These are phyloP conservation scores for Mucor indicus DNA, from an alignment of 371 early-diverging fungal genomes.

Conservation along the genomic window DNA sequence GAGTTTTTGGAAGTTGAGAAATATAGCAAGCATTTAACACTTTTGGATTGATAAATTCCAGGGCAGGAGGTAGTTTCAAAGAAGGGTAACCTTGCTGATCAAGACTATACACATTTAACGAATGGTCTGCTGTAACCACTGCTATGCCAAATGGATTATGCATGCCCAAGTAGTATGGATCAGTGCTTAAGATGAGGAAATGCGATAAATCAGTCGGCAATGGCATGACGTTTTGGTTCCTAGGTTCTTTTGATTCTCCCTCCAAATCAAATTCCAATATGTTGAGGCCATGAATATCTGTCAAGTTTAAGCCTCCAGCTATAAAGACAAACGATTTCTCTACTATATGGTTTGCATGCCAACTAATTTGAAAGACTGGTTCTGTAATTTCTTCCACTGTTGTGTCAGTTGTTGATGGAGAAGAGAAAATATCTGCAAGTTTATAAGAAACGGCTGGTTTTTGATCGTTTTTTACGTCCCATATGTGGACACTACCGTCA, in stretches of 20 bases:
- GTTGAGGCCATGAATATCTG: slow-evolving; percentile 41
- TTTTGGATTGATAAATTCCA: slow-evolving; percentile 44
- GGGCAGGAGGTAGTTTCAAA: slow-evolving; percentile 41
- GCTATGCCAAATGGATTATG: slow-evolving; percentile 45
- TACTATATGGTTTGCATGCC: slow-evolving; percentile 38
- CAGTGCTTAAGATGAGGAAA: slow-evolving; percentile 43
- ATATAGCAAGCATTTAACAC: slow-evolving; percentile 28
- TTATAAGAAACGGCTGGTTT: slow-evolving; percentile 43
- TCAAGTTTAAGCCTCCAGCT: slow-evolving; percentile 36
- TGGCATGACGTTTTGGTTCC: slow-evolving; percentile 44
- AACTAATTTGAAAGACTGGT: slow-evolving; percentile 52
- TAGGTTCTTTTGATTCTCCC: slow-evolving; percentile 35
- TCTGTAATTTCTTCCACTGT: slow-evolving; percentile 12
- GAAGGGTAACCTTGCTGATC: slow-evolving; percentile 36
- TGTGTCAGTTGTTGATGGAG: slow-evolving; percentile 1
- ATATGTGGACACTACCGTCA: slow-evolving; percentile 51
- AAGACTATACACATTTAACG: slow-evolving; percentile 23
- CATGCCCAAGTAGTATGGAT: slow-evolving; percentile 44
- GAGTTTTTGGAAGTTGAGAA: slow-evolving; percentile 19
- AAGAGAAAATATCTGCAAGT: slow-evolving; percentile 32
- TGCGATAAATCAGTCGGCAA: slow-evolving; percentile 45
- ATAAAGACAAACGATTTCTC: slow-evolving; percentile 45
- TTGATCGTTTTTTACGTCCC: slow-evolving; percentile 43
- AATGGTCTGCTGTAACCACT: slow-evolving; percentile 38
- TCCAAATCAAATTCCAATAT: slow-evolving; percentile 46